A percentile compares a stretch with the other conserved stretches of the same genome.
Conservation (phyloP, 441 rosid species). For the Aquilaria agallochum region DNA sequence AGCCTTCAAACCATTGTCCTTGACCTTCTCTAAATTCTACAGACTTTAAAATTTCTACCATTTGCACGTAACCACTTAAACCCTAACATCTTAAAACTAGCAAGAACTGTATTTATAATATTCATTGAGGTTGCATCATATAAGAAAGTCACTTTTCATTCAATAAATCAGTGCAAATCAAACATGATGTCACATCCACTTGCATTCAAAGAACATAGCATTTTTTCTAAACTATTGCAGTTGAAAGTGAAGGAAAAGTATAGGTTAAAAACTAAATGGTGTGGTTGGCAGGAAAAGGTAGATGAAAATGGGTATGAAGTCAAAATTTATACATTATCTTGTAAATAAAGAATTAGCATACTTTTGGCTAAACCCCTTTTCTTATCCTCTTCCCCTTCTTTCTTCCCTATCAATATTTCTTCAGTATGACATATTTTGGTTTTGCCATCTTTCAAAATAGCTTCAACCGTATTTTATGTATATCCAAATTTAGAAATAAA, state of each 20-base stretch:
- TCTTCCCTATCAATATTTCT: too few species aligned
- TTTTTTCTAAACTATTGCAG: neutral
- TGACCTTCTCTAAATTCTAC: too few species aligned
- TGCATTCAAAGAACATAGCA: slow-evolving; percentile 1
- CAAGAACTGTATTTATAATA: neutral
- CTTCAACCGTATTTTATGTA: neutral
- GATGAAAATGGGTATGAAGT: neutral
- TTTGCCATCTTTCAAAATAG: neutral
- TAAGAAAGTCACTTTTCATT: neutral
- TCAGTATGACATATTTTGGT: too few species aligned
- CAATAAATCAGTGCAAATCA: slow-evolving; percentile 6
- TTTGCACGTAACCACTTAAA: neutral
- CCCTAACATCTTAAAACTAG: neutral
- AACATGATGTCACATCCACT: slow-evolving; percentile 7
- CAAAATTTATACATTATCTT: too few species aligned
- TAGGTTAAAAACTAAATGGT: neutral
- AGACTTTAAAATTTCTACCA: too few species aligned
- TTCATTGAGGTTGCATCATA: neutral
- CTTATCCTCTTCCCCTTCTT: too few species aligned
- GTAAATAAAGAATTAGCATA: too few species aligned
- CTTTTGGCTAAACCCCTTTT: too few species aligned
- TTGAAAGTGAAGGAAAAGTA: neutral
- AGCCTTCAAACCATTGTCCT: too few species aligned
- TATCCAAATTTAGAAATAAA: too few species aligned
- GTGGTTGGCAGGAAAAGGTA: neutral